phyloP scores from a whole-genome alignment of 148 eudicot genomes.

The Simmondsia chinensis region DNA sequence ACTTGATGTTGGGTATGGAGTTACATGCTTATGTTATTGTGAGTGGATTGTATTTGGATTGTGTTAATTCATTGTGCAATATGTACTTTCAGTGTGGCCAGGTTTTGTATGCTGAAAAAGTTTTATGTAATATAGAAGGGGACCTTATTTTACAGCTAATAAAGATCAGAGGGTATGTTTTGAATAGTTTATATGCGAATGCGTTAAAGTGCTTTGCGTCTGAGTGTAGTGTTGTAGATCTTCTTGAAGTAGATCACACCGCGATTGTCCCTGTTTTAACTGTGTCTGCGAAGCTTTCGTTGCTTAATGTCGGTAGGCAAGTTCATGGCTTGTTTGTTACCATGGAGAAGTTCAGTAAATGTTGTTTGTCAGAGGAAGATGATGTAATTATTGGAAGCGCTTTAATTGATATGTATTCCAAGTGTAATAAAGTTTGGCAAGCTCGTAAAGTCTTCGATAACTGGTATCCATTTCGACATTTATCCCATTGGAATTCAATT shows the following conservation, averaged over 20 bases:
- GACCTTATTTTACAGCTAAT: conserved; percentile 11
- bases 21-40: conserved; percentile 19
- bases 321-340: conserved; percentile 16
- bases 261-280: conserved; percentile 17
- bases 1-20: conserved; percentile 18
- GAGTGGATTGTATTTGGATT: conserved; percentile 14
- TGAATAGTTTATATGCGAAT: conserved; percentile 12
- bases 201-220: conserved; percentile 9
- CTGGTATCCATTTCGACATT: background rate
- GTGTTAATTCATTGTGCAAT: conserved; percentile 10
- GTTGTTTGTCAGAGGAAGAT: conserved; percentile 5
- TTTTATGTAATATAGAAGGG: conserved; percentile 9
- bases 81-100: conserved; percentile 26
- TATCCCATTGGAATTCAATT: conserved; percentile 21
- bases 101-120: conserved; percentile 13
- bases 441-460: conserved; percentile 21
- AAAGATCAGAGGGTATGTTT: conserved; percentile 22
- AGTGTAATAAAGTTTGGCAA: conserved; percentile 14
- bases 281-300: conserved; percentile 15
- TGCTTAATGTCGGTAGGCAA: conserved; percentile 22
- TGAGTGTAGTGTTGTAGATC: conserved; percentile 1
- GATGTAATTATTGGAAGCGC: conserved; percentile 17
- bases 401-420: conserved; percentile 27
- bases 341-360: background rate
- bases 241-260: conserved; percentile 19